Percentiles rank a stretch among this genome's conserved stretches.
These are phyloP conservation scores for Candida quercuum DNA, from an alignment of 805 yeast species.

Conservation along the genomic window DNA sequence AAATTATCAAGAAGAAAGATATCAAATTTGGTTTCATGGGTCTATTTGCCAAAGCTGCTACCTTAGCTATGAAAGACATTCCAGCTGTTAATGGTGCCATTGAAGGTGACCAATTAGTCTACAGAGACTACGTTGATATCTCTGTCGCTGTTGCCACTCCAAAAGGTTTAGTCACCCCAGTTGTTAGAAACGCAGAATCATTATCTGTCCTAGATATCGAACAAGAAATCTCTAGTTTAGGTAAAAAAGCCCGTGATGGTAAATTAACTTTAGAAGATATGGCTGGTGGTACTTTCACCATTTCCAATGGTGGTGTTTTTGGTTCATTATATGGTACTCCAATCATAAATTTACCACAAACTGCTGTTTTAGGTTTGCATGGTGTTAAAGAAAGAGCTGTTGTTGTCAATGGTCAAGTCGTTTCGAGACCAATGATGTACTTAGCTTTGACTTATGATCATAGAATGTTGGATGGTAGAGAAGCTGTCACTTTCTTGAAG, in stretches of 20 bases:
- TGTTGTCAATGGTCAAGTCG: constrained; percentile 92
- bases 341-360: constrained; percentile 96
- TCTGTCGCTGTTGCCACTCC: constrained; percentile 98
- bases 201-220: constrained; percentile 84
- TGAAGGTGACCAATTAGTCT: constrained; percentile 90
- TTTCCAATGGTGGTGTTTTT: constrained; percentile 98
- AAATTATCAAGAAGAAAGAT: constrained; percentile 88
- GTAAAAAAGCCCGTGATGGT: constrained; percentile 94
- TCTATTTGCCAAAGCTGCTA: constrained; percentile 89
- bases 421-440: constrained; percentile 99
- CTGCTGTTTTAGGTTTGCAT: constrained; percentile 95
- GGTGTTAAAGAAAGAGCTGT: constrained; percentile 98
- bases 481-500: constrained; percentile 95
- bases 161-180: constrained; percentile 97
- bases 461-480: constrained; percentile 97
- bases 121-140: constrained; percentile 93
- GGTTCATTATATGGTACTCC: constrained; percentile 98
- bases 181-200: constrained; percentile 94
- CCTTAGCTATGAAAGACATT: constrained; percentile 88
- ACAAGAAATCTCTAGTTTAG: constrained; percentile 73
- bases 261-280: constrained; percentile 95
- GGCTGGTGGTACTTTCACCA: constrained; percentile 99
- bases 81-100: constrained; percentile 96
- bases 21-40: constrained; percentile 99
- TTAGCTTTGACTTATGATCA: constrained; percentile 97